Evolutionary conservation across 306 rosid species (phyloP).

Genomic region (Hippophae gyantsensis): DNA sequence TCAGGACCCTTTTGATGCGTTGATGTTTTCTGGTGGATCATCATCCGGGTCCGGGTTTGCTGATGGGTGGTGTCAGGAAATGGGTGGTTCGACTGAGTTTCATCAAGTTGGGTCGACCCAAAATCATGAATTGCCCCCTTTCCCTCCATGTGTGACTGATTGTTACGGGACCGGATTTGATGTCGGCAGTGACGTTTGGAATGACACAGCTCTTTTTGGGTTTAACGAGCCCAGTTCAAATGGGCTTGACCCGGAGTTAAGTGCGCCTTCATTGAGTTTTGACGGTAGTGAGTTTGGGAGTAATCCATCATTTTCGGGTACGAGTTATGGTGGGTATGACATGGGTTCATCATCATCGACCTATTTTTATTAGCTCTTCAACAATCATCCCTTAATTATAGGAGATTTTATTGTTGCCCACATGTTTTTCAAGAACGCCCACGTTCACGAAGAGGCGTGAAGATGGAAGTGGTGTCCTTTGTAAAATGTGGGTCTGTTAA

Average conservation of each 20-base stretch:
- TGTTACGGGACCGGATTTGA: conserved; percentile 7
- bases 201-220: conserved; percentile 1
- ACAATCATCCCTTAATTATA: background rate
- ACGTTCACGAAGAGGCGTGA: too few relatives aligned
- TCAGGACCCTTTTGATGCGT: conserved; percentile 31
- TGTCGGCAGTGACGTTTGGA: conserved; percentile 7
- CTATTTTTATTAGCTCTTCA: background rate
- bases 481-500: too few relatives aligned
- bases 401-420: background rate
- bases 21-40: conserved; percentile 14
- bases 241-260: conserved; percentile 12
- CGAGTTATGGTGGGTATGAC: background rate
- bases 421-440: background rate
- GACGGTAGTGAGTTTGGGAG: conserved; percentile 17
- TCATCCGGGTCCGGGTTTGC: background rate
- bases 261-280: conserved; percentile 19
- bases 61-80: too few relatives aligned
- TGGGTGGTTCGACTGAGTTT: conserved; percentile 5
- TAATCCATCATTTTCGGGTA: conserved; percentile 10
- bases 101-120: background rate
- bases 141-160: conserved; percentile 32
- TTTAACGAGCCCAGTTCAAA: background rate
- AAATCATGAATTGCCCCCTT: conserved; percentile 28
- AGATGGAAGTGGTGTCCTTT: too few relatives aligned
- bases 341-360: background rate